Base-by-base conservation (phyloP, 768 basidiomycete species). In the Exidia glandulosa region DNA sequence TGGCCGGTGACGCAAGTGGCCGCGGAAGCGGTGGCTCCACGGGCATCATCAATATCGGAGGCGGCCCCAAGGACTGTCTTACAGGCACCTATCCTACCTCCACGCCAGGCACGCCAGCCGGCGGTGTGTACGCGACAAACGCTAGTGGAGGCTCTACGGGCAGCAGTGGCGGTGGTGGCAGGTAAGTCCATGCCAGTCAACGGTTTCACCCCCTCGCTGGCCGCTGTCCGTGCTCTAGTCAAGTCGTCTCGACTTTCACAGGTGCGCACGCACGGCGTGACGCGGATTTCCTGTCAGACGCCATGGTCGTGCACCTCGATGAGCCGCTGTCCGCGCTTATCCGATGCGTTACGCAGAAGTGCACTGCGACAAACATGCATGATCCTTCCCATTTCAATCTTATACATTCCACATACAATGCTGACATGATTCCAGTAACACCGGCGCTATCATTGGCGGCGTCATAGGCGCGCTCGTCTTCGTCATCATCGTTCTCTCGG, bases 21-120 rank as follows among this genome's bases (percentile, higher is more conserved):
- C 27, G 58, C 27, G 58, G 58, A 25, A 48, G 32, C n/a, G 58
- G 58, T 27, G 58, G 87, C 67, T 74, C 71, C 5, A 67, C 76
- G 1, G 80, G 78, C 62, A 80, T 78, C n/a, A 80, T 90, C 34
- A 73, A 76, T 61, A 73, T 76, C 29, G 82, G 84, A 1, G 68
- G 74, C 14, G 68, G 75, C 61, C 79, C 77, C 63, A 73, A 67
- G 50, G 77, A 74, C 2, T 92, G 89, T 66, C 67, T 90, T 54
- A 80, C 75, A 47, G 68, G 71, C 48, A 70, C 63, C 14, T 89
- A 87, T 57, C 89, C 89, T 0, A 88, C 85, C 57, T 89, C 89
- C 3, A 92, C 89, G 2, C 79, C 86, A 10, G 88, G 87, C 2
- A 75, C 73, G 59, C 87, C 89, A 5, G 89, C 89, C 25, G 89